Evolutionary conservation across 768 basidiomycete genomes (phyloP), one percentile per base, ranked within the genome.

Genomic region (Suillus subluteus): DNA sequence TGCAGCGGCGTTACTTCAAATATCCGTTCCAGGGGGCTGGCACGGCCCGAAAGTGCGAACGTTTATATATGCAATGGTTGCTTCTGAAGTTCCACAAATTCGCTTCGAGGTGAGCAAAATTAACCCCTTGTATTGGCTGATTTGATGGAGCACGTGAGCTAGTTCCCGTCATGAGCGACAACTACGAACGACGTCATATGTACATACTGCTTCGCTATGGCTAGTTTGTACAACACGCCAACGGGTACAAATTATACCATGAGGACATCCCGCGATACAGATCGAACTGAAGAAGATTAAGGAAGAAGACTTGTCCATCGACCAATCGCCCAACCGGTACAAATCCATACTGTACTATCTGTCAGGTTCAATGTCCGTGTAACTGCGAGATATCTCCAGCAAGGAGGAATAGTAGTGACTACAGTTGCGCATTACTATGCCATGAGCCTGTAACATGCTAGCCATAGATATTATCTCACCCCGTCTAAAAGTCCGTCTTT

Each of bases 11-110:
- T 88, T 16, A 88, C 91, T 2, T 92, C 91, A 23, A 99, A 98
- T 77, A 85, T 87, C 32, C 92, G 98, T 66, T 92, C 95, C 4
- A 85, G 96, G 38, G 93, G 98, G 75, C 82, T 99, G 44, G 95
- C 94, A 4, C 84, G 86, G 50, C 82, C 82, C 66, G 84, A 88
- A 56, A 77, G 86, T 91, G 40, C 82, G 89, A 71, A 86, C 85
- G 9, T 83, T 92, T 64, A 83, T 81, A 64, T 44, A 18, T 44
- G 18, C 84, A 87, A 58, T 95, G 93, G 93, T 80, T 95, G 41
- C 74, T 92, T 21, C 93, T 91, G 6, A 79, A 87, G 26, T 81
- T 91, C 50, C 83, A 83, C 69, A 87, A 85, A 67, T 78, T 82
- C 64, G 77, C 90, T 12, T 66, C 78, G 12, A 81, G 78, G 91